A percentile compares a stretch with the other conserved stretches of the same genome.
phyloP scores from a whole-genome alignment of 1,139 yeast genomes.

The Debaryomyces sp. region DNA sequence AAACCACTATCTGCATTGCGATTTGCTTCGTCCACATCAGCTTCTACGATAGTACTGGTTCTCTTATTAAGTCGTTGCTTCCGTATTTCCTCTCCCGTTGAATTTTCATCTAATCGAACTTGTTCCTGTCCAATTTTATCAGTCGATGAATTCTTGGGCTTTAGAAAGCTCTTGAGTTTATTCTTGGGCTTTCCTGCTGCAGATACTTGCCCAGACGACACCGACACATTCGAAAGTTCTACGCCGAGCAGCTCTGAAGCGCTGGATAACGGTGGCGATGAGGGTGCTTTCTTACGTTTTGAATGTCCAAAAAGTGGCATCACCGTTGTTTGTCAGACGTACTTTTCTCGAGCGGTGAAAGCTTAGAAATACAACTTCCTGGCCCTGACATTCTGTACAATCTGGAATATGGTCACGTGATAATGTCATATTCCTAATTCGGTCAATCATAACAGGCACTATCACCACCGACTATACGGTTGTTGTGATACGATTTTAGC shows the following conservation, averaged over 20 bases:
- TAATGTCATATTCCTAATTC: background rate
- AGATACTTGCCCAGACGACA: background rate
- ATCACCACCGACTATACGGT: background rate
- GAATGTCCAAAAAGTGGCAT: slow-evolving; percentile 2
- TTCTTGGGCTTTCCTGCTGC: background rate
- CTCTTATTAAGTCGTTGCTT: slow-evolving; percentile 14
- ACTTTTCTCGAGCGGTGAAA: background rate
- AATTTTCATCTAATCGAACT: background rate
- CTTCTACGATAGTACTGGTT: slow-evolving; percentile 27
- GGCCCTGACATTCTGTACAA: background rate
- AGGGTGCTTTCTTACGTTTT: background rate
- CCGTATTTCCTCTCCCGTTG: background rate
- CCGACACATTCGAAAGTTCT: background rate
- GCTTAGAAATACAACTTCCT: background rate
- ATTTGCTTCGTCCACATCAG: slow-evolving; percentile 9
- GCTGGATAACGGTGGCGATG: background rate
- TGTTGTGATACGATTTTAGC: background rate
- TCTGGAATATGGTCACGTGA: background rate
- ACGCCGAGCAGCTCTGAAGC: background rate
- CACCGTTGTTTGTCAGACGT: background rate
- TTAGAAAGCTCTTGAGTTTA: slow-evolving; percentile 4
- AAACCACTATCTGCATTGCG: slow-evolving; percentile 25
- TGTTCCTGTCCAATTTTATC: background rate
- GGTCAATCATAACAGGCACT: background rate
- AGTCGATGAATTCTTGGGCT: slow-evolving; percentile 1